A percentile compares a stretch with the other conserved stretches of the same genome.
These are phyloP conservation scores for Lodderomyces theae DNA, from an alignment of 1,139 yeast genomes.

Conservation along the genomic window DNA sequence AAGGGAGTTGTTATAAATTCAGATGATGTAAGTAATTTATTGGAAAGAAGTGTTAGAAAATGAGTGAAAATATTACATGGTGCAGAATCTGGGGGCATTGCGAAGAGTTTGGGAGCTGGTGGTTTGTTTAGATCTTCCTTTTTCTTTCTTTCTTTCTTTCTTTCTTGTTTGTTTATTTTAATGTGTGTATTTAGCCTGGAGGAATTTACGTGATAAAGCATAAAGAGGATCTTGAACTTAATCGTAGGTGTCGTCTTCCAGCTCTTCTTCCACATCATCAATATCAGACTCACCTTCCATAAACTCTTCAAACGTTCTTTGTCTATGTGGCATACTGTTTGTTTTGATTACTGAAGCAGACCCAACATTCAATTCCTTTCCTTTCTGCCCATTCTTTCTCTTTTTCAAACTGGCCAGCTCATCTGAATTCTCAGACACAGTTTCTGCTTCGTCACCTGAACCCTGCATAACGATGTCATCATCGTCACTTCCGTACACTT, in stretches of 20 bases:
- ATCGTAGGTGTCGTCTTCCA: background rate
- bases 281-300: slow-evolving; percentile 1
- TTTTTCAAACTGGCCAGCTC: background rate
- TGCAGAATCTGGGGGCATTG: background rate
- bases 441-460: background rate
- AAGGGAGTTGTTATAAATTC: slow-evolving; percentile 83
- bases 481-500: background rate
- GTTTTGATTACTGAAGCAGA: background rate
- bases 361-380: background rate
- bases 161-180: slow-evolving; percentile 1
- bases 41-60: slow-evolving; percentile 37
- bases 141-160: background rate
- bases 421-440: background rate
- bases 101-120: background rate
- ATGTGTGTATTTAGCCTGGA: slow-evolving; percentile 1
- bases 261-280: background rate
- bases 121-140: background rate
- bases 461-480: background rate
- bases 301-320: slow-evolving; percentile 1
- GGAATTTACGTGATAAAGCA: background rate
- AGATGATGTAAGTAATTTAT: slow-evolving; percentile 67
- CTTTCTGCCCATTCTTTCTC: background rate
- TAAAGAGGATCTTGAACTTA: background rate
- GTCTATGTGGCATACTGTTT: background rate
- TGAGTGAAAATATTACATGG: background rate